Evolutionary conservation across 768 basidiomycete species (phyloP), one percentile per base, ranked within the genome.

Genomic region (Tulasnella sp.): DNA sequence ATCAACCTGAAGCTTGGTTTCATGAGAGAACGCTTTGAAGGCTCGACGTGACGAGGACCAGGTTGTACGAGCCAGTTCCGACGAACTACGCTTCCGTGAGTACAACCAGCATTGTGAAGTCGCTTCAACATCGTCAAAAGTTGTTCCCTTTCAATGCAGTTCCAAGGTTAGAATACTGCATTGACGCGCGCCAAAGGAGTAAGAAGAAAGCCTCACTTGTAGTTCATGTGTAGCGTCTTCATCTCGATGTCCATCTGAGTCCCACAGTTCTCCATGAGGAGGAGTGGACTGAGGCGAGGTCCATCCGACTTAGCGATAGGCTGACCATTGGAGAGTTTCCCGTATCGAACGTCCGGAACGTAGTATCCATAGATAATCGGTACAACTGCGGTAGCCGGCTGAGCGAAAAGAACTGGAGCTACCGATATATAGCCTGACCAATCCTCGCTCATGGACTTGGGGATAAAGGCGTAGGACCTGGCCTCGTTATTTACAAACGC

Each of bases 61-160:
- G 73, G 73, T 41, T 74, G 73, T 9, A 62, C 42, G 35, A 72
- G 69, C 37, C 36, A 40, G 59, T 72, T 74, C n/a, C 73, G 70
- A 36, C 2, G 47, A 34, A 5, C 6, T 19, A 71, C n/a, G 32
- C 72, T 73, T 2, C 41, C 29, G 6, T 74, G 73, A 47, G 44
- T 35, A 40, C 73, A 71, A 32, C 70, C 59, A 3, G 17, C 22
- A 12, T 6, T 11, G 36, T 74, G 73, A 2, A 74, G 37, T 16
- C 73, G 73, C 26, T 39, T 17, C 29, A 74, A 34, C 44, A 72
- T 62, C 3, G 72, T 74, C 17, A 16, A 26, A 26, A 72, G 6
- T n/a, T 22, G 70, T 16, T 35, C 22, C 36, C 47, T 41, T 16
- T 7, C 19, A 52, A 9, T 42, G 11, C 65, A 39, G 62, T 44